phyloP scores from a whole-genome alignment of 352 stramenopile genomes.

The Phytophthora niederhauseri region DNA sequence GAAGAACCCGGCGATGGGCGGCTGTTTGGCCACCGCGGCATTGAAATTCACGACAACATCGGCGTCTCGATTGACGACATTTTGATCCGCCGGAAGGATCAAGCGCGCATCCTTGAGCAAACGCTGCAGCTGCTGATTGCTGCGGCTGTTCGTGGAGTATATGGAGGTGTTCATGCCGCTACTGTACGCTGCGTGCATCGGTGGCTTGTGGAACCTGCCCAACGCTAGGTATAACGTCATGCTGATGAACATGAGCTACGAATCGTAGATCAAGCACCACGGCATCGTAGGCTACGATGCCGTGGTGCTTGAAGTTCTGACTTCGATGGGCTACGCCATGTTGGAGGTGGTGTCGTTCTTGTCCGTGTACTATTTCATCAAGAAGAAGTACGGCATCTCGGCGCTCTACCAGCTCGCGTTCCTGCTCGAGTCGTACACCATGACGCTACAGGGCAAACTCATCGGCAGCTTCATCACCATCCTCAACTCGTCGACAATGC shows the following conservation, averaged over 20 bases:
- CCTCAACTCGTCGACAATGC: conserved; percentile 22
- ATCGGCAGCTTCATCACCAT: conserved; percentile 29
- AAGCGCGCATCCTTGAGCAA: conserved; percentile 19
- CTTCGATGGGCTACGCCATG: conserved; percentile 10
- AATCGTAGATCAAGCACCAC: too few relatives aligned
- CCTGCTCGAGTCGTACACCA: conserved; percentile 38
- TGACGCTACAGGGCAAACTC: conserved; percentile 31
- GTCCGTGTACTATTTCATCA: conserved; percentile 30
- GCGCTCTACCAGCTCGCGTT: conserved; percentile 38
- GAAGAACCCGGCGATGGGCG: conserved; percentile 1
- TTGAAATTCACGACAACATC: background rate
- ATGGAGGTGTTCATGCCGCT: conserved; percentile 40
- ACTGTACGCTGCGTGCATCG: conserved; percentile 31
- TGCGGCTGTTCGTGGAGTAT: conserved; percentile 38
- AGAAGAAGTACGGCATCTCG: conserved; percentile 34
- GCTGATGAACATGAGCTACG: conserved; percentile 13
- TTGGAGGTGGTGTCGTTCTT: conserved; percentile 29
- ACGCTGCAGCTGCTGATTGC: conserved; percentile 32
- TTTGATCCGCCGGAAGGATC: conserved; percentile 10
- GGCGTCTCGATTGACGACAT: conserved; percentile 16
- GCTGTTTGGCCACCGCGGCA: conserved; percentile 8
- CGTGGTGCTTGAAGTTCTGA: conserved; percentile 8
- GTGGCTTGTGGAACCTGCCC: conserved; percentile 13
- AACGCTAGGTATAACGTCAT: conserved; percentile 31
- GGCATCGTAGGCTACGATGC: too few relatives aligned